Evolutionary conservation across 2,329 filamentous ascomycete genomes (phyloP), one percentile per base, ranked within the genome.

Genomic region (Ceratocystiopsis brevicomis): DNA sequence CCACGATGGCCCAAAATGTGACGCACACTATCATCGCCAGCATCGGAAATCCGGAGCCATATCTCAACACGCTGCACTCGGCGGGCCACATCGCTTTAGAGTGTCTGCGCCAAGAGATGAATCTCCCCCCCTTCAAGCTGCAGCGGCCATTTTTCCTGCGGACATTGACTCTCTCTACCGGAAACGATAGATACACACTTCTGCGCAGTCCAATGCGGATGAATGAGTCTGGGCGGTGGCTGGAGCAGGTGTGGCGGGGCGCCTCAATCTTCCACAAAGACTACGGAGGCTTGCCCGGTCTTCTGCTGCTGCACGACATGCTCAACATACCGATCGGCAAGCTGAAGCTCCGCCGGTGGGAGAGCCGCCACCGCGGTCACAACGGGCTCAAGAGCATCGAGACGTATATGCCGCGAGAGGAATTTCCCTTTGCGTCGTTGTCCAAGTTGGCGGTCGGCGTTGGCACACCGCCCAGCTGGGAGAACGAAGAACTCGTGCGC

Each of bases 261-360:
- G 44, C 44, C 10, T 14, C 43, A 9, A 8, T 30, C 2, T 30
- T 9, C 8, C 25, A 30, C 25, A 8, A 30, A 2, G 25, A 30
- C 4, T 30, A 30, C 8, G 25, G 25, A 2, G 25, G 25, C 25
- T 8, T 30, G 25, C 25, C 25, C 6, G 25, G 25, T 11, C 25
- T 98, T 15, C 74, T 96, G 0, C 64, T 96, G 13, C 65, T 96
- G 17, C 86, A 96, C 57, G 88, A 96, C 57, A 88, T 96, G 57
- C 61, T 96, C 33, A 87, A 95, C 53, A 67, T 72, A 37, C 63
- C 69, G 3, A 55, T 86, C 2, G 86, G 86, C 0, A 67, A 69
- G 34, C 68, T 93, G 14, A 73, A 66, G 40, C 64, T 83, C 6
- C 71, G 71, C 44, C 66, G 67, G 19, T 84, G 80, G 56, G 65